Evolutionary conservation across 2,329 filamentous ascomycete species (phyloP), one percentile per base, ranked within the genome.

Genomic region (Aureobasidium sp.): DNA sequence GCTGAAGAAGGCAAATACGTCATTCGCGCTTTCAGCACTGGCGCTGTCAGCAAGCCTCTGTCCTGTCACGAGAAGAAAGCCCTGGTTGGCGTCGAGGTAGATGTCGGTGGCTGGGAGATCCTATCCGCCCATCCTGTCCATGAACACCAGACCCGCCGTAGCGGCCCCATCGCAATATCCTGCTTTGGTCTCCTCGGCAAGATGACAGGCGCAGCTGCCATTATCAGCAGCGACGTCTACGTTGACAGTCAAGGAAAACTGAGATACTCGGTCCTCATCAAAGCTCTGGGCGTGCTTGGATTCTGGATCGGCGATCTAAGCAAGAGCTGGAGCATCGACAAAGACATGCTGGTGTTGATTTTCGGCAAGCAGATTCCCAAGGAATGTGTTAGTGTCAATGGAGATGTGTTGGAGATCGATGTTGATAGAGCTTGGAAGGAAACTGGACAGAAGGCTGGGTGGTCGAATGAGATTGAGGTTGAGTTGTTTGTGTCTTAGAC

Each of bases 151-250:
- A 67, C 74, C 6, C 62, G 67, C 11, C 72, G 75, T 1, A 75
- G 74, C n/a, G 68, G 76, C 38, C 64, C 70, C 69, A 21, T 60
- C 15, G 67, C 71, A 0, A 75, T 86, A 0, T 75, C 74, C 45
- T 77, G 92, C 1, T 73, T 97, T 0, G 93, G 93, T 0, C 77
- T 97, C 1, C 65, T 95, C 3, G 88, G 83, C 2, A 96, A 96
- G 73, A 95, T 97, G 89, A 90, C 90, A 0, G 93, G 91, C 0
- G 84, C 87, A 0, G 91, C 90, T 1, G 91, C 90, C 0, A 80
- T 96, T 8, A 76, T 87, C 1, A 79, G 78, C 38, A 85, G 78
- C n/a, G 78, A 81, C 29, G 80, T 86, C 46, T 80, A 80, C 35
- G 70, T 85, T 65, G 74, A 81, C 37, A 76, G 79, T 8, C 86